Percentiles rank a stretch among this genome's conserved stretches.
Evolutionary conservation across 257 asterid genomes (phyloP).

Genomic region (Lithospermum erythrorhizon): DNA sequence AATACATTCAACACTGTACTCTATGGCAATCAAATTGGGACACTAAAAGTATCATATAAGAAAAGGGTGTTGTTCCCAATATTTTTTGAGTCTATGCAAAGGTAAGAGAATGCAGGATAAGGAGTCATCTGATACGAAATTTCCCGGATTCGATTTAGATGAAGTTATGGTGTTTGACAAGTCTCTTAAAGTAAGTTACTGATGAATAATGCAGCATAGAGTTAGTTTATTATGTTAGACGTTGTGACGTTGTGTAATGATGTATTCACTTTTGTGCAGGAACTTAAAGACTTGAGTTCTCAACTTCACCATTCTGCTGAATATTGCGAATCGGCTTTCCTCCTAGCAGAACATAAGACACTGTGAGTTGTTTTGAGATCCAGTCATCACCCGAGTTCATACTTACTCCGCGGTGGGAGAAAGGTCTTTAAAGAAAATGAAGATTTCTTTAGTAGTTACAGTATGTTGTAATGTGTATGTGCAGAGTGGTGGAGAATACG

Average conservation of each 20-base stretch:
- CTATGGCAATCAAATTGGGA: not conserved
- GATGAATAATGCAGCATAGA: not conserved
- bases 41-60: not conserved
- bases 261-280: slow-evolving; percentile 25
- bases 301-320: slow-evolving; percentile 62
- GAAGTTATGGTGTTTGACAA: slow-evolving; percentile 25
- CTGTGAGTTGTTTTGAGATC: slow-evolving; percentile 15
- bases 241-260: not conserved
- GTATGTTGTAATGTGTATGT: not conserved
- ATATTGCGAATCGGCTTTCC: slow-evolving; percentile 42
- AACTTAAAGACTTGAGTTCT: slow-evolving; percentile 47
- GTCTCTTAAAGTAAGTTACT: slow-evolving; percentile 35
- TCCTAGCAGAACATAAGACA: slow-evolving; percentile 32
- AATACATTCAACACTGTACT: not conserved
- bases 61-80: not conserved
- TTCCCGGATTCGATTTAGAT: slow-evolving; percentile 15
- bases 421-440: not conserved
- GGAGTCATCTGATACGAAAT: slow-evolving; percentile 4
- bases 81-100: not conserved
- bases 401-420: not conserved
- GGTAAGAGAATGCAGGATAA: slow-evolving; percentile 16
- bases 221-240: not conserved
- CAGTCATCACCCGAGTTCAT: not conserved
- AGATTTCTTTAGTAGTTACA: not conserved
- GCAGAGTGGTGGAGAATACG: slow-evolving; percentile 52